Evolutionary conservation across 169 alveolate species (phyloP).

Genomic region (Eimeria maxima): DNA sequence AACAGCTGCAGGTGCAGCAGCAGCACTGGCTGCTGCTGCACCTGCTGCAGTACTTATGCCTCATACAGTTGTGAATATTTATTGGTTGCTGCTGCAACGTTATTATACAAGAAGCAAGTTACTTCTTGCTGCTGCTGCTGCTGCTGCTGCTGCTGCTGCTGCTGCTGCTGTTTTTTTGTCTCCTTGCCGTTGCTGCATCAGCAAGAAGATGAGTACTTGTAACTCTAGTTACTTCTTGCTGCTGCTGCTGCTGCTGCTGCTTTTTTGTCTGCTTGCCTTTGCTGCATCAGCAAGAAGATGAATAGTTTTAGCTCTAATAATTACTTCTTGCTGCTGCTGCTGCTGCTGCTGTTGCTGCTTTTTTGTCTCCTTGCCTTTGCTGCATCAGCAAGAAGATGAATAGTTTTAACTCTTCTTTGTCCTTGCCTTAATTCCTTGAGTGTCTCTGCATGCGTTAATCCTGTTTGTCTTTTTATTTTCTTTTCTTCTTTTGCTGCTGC

Average conservation of each 20-base stretch:
- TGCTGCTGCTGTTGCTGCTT: conserved; percentile 26
- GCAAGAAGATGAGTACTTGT: no score
- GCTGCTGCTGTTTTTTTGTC: not conserved
- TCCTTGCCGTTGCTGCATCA: no score
- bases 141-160: conserved; percentile 28
- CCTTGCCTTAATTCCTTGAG: conserved; percentile 58
- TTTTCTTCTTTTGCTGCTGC: conserved; percentile 35
- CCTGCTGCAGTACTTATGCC: not conserved
- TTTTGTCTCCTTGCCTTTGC: conserved; percentile 25
- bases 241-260: no score
- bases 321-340: not conserved
- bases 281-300: no score
- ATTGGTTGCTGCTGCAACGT: no score
- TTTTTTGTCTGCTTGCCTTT: not conserved
- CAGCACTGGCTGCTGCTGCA: not conserved
- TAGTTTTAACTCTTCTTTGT: conserved; percentile 54
- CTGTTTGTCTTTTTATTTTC: conserved; percentile 24
- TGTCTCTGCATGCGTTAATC: conserved; percentile 72
- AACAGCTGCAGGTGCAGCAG: not conserved
- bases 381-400: conserved; percentile 73
- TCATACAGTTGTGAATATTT: no score
- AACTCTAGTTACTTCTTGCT: no score
- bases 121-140: conserved; percentile 25
- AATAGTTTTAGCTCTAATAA: not conserved
- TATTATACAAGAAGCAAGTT: no score